Evolutionary conservation across 306 rosid species (phyloP).

Genomic region (Castanea mollissima): DNA sequence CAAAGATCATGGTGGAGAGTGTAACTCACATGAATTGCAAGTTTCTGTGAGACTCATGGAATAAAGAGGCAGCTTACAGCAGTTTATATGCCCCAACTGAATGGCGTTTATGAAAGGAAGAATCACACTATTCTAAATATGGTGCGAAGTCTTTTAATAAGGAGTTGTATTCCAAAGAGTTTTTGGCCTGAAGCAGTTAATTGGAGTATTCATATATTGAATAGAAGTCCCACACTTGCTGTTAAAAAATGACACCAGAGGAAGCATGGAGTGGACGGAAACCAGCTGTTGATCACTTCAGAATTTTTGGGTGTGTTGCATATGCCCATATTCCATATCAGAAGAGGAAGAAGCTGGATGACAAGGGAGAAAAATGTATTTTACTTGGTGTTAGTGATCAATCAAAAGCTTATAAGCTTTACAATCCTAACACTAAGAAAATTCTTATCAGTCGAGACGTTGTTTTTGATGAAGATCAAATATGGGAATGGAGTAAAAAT

Average conservation of each 20-base stretch:
- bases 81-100: neutral
- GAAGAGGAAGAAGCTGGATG: too few relatives aligned
- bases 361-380: neutral
- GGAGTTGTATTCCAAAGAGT: neutral
- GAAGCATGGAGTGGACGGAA: too few relatives aligned
- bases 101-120: neutral
- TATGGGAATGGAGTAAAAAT: too few relatives aligned
- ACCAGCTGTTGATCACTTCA: too few relatives aligned
- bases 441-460: too few relatives aligned
- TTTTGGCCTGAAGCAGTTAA: slow-evolving; percentile 1
- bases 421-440: too few relatives aligned
- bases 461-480: too few relatives aligned
- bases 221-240: neutral
- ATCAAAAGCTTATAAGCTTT: neutral
- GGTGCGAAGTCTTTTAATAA: neutral
- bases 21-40: too few relatives aligned
- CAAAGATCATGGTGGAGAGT: neutral
- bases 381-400: neutral
- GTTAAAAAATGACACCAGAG: too few relatives aligned
- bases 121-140: neutral
- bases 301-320: too few relatives aligned
- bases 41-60: neutral
- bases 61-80: neutral
- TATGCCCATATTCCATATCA: too few relatives aligned
- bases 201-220: neutral